A percentile compares a stretch with the other conserved stretches of the same genome.
Conservation (phyloP, 1,139 yeast species). For the Scheffersomyces stambukii region DNA sequence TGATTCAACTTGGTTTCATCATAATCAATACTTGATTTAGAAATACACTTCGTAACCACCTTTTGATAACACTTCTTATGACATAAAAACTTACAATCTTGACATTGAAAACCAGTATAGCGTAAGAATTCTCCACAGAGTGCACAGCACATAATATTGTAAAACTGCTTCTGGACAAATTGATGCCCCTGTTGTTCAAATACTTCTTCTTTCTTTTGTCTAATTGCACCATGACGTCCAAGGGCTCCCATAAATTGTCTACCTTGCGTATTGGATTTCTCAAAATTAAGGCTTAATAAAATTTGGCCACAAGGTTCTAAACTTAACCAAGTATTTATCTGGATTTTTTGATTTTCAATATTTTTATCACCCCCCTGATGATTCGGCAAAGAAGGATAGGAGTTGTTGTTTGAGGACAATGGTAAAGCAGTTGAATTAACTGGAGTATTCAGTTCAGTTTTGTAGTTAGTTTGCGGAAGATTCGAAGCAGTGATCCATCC, state of each 20-base stretch:
- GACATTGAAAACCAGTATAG: conserved; percentile 94
- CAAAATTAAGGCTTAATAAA: conserved; percentile 71
- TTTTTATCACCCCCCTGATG: conserved; percentile 12
- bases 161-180: conserved; percentile 91
- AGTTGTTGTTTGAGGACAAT: conserved; percentile 4
- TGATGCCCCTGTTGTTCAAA: conserved; percentile 97
- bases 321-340: conserved; percentile 80
- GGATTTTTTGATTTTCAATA: conserved; percentile 29
- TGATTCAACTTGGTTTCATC: conserved; percentile 92
- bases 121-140: conserved; percentile 93
- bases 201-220: conserved; percentile 91
- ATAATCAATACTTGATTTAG: conserved; percentile 79
- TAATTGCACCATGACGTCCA: conserved; percentile 98
- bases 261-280: conserved; percentile 54
- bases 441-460: no score
- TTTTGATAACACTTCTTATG: conserved; percentile 92
- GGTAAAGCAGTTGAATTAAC: conserved; percentile 6
- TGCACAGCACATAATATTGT: conserved; percentile 95
- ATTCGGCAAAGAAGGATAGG: conserved; percentile 3
- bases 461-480: conserved; percentile 25
- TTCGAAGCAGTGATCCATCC: conserved; percentile 89
- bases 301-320: conserved; percentile 94
- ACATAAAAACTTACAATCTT: conserved; percentile 90
- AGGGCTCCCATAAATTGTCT: conserved; percentile 65
- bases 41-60: conserved; percentile 93